phyloP scores from a whole-genome alignment of 106 monocot species.

The Chionographis japonica region DNA sequence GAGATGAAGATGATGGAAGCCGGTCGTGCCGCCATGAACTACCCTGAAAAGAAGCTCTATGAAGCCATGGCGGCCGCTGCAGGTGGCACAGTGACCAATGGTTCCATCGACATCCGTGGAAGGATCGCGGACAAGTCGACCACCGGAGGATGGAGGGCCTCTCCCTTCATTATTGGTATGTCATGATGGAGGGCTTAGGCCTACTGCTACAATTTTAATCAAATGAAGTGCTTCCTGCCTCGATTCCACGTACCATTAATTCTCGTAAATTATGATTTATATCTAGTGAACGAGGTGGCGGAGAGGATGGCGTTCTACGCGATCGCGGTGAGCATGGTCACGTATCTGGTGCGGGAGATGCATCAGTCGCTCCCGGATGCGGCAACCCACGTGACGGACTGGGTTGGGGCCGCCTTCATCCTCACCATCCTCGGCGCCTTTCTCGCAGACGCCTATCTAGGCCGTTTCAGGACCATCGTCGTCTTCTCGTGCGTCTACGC shows the following conservation, averaged over 20 bases:
- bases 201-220: neutral
- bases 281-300: constrained; percentile 37
- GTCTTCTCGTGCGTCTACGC: constrained; percentile 39
- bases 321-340: constrained; percentile 32
- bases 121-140: neutral
- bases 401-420: constrained; percentile 35
- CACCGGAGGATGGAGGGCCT: constrained; percentile 11
- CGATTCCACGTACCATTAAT: neutral
- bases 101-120: constrained; percentile 4
- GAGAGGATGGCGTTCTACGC: constrained; percentile 57
- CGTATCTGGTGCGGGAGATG: constrained; percentile 26
- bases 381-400: constrained; percentile 29
- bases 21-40: neutral
- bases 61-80: neutral
- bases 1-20: no score
- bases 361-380: constrained; percentile 25
- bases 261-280: no score
- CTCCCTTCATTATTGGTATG: constrained; percentile 3
- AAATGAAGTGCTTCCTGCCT: neutral
- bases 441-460: constrained; percentile 45
- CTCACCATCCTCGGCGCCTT: constrained; percentile 46
- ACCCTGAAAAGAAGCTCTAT: neutral
- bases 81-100: neutral
- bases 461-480: constrained; percentile 41
- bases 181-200: neutral